These are phyloP conservation scores for Emergomyces africanus DNA, from an alignment of 2,329 filamentous ascomycete genomes.

Conservation along the genomic window DNA sequence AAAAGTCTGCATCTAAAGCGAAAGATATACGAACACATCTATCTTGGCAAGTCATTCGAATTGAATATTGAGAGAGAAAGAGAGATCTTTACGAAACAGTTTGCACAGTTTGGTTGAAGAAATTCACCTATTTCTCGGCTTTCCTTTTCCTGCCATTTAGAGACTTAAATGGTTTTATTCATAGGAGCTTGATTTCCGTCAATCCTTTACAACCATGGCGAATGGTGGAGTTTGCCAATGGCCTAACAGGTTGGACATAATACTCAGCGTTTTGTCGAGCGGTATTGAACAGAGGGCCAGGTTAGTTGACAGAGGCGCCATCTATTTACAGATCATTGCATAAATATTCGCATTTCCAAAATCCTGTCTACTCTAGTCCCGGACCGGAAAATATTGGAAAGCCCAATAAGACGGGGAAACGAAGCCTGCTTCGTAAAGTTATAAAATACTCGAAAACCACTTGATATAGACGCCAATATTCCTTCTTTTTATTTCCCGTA, in stretches of 20 bases:
- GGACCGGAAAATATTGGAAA: background rate
- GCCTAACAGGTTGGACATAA: background rate
- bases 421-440: background rate
- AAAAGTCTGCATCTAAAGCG: constrained; percentile 36
- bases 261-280: no score
- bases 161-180: background rate
- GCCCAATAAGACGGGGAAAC: background rate
- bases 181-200: background rate
- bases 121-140: background rate
- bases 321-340: background rate
- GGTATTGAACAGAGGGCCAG: no score
- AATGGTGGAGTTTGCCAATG: background rate
- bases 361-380: background rate
- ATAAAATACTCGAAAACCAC: background rate
- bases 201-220: background rate
- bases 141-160: background rate
- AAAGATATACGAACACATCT: constrained; percentile 49
- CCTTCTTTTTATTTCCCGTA: background rate
- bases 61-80: background rate
- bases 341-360: background rate
- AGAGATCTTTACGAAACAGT: background rate
- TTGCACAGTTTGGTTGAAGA: background rate
- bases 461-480: background rate
- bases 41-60: constrained; percentile 31
- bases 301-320: background rate